Evolutionary conservation across 768 basidiomycete genomes (phyloP), one percentile per base, ranked within the genome.

Genomic region (Lactifluus volemus): DNA sequence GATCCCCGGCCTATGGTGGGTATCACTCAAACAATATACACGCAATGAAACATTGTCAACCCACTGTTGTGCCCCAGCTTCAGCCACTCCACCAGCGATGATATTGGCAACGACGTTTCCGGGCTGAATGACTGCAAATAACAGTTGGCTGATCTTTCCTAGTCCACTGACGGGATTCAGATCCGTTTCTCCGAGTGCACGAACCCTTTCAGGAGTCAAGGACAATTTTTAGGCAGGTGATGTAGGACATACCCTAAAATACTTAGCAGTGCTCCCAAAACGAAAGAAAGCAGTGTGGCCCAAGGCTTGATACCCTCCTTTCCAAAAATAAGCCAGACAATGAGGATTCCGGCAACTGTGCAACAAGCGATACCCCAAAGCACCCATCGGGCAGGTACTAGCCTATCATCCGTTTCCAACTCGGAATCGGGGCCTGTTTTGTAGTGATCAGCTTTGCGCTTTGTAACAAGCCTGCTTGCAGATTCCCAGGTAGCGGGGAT

Each of bases 51-150:
- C 61, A 70, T 84, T 63, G 69, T 21, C 12, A 2, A 58, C 61
- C 8, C 57, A 92, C 88, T 95, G 92, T 73, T 86, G 87, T 30
- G 92, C 92, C n/a, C 92, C 92, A 41, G 92, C 92, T 74, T 95
- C 94, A 2, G 92, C 88, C n/a, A 97, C 92, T 34, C 92, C 94
- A 4, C 95, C 95, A 2, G 96, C 96, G 49, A 98, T 92, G 68
- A 98, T 89, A 69, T 98, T 98, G 1, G 96, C 96, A n/a, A 97
- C 92, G 19, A 97, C 84, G 68, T 96, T 96, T 25, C 92, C 90
- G 2, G 94, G 93, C 69, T 95, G 92, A 44, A 97, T 81, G 78
- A 95, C 87, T 7, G 94, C 94, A 67, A 98, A 98, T 61, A 97
- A 78, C 17, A 98, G 78, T 68, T 98, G 96, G 21, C 89, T 92